Evolutionary conservation across 2,329 filamentous ascomycete genomes (phyloP).

Genomic region (Aspergillus arachidicola): DNA sequence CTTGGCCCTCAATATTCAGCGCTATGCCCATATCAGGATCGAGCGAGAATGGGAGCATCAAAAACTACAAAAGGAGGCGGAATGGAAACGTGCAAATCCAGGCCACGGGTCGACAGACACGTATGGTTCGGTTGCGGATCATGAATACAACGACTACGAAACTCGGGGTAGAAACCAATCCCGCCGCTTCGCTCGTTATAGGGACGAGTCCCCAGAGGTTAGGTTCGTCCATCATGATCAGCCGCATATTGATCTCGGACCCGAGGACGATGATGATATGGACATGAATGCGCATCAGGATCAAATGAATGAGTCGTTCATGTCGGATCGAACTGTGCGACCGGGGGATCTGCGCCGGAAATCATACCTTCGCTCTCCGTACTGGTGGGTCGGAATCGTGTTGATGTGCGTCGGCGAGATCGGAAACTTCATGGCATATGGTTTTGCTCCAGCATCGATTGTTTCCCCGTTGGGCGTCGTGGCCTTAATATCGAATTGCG

Average conservation of each 20-base stretch:
- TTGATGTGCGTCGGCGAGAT: constrained; percentile 91
- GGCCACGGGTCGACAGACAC: constrained; percentile 22
- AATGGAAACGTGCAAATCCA: constrained; percentile 50
- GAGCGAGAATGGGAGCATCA: constrained; percentile 68
- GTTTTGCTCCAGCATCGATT: constrained; percentile 95
- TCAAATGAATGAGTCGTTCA: constrained; percentile 34
- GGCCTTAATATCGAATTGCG: constrained; percentile 91
- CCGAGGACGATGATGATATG: constrained; percentile 13
- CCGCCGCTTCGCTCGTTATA: constrained; percentile 16
- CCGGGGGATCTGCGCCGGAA: constrained; percentile 54
- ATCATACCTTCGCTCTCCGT: constrained; percentile 84
- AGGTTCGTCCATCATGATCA: constrained; percentile 39
- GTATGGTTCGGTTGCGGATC: constrained; percentile 49
- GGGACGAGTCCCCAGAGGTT: constrained; percentile 24
- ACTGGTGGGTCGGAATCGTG: constrained; percentile 94
- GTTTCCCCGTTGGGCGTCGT: constrained; percentile 97
- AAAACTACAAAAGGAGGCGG: constrained; percentile 57
- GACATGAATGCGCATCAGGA: constrained; percentile 41
- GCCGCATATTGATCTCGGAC: constrained; percentile 20
- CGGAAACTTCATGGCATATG: constrained; percentile 96
- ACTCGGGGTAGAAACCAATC: constrained; percentile 11
- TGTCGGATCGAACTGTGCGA: constrained; percentile 44
- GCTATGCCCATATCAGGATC: constrained; percentile 89
- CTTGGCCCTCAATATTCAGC: constrained; percentile 91
- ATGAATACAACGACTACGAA: constrained; percentile 13